Evolutionary conservation across 169 alveolate species (phyloP).

Genomic region (Plasmodium chabaudi): DNA sequence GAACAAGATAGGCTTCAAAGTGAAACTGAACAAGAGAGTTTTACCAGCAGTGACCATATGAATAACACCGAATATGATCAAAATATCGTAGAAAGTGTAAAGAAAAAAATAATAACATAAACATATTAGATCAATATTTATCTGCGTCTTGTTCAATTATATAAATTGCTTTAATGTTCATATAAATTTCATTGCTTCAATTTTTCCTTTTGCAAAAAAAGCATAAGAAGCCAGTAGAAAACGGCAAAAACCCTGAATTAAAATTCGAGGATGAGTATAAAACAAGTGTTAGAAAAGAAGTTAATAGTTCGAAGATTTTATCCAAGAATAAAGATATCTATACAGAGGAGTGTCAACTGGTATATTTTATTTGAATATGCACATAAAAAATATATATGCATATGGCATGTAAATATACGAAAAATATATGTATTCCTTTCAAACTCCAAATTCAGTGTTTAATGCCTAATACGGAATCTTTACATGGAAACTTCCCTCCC

Average conservation of each 20-base stretch:
- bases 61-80: background rate
- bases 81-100: slow-evolving; percentile 21
- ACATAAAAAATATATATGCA: background rate
- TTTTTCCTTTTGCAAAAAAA: background rate
- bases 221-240: slow-evolving; percentile 20
- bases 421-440: background rate
- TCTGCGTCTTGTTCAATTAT: background rate
- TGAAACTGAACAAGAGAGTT: background rate
- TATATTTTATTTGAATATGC: background rate
- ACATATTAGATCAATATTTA: background rate
- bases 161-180: background rate
- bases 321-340: slow-evolving; percentile 6
- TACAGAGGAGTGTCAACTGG: slow-evolving; percentile 58
- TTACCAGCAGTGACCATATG: slow-evolving; percentile 4
- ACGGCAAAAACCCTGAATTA: slow-evolving; percentile 12
- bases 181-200: too few relatives aligned
- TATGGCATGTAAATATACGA: too few relatives aligned
- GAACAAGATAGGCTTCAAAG: slow-evolving; percentile 8
- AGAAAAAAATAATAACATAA: background rate
- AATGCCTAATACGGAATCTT: slow-evolving; percentile 70
- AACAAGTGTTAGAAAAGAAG: slow-evolving; percentile 5
- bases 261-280: slow-evolving; percentile 42
- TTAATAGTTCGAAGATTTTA: slow-evolving; percentile 4
- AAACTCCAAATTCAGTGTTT: slow-evolving; percentile 15
- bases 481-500: slow-evolving; percentile 74